Evolutionary conservation across 371 early-diverging fungal genomes (phyloP).

Genomic region (Apophysomyces sp.): DNA sequence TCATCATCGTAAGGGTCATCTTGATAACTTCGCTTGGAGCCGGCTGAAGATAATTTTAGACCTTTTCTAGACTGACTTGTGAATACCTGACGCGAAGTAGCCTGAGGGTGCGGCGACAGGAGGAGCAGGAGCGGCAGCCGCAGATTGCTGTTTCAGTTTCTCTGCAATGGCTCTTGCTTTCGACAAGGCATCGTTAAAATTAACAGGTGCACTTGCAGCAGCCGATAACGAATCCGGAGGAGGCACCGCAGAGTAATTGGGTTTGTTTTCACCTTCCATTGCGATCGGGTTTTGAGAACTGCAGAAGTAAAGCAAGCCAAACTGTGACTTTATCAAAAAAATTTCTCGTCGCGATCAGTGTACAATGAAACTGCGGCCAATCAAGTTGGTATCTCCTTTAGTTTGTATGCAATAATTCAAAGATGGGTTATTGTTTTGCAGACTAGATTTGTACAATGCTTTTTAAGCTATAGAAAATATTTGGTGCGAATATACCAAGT

Average conservation of each 20-base stretch:
- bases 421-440: too few species aligned
- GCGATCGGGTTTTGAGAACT: background rate
- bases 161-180: conserved; percentile 87
- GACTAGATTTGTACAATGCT: too few species aligned
- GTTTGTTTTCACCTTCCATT: conserved; percentile 25
- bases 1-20: conserved; percentile 28
- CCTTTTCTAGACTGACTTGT: conserved; percentile 18
- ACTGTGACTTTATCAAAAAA: background rate
- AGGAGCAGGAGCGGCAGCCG: conserved; percentile 27
- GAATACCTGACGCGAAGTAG: conserved; percentile 26
- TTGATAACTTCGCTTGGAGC: conserved; percentile 36
- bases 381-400: too few species aligned
- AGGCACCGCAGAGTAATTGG: conserved; percentile 39
- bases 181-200: conserved; percentile 72
- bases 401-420: too few species aligned
- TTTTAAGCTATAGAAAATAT: too few species aligned
- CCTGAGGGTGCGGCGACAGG: conserved; percentile 12
- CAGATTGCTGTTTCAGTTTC: conserved; percentile 56
- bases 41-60: conserved; percentile 15
- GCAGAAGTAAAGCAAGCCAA: background rate
- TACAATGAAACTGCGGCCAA: too few species aligned
- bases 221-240: conserved; percentile 39
- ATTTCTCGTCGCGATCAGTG: background rate
- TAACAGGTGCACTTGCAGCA: conserved; percentile 36
- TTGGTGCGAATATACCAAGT: too few species aligned